Percentiles rank a stretch among this genome's conserved stretches.
These are phyloP conservation scores for Nicotiana paniculata DNA, from an alignment of 257 asterid species.

Conservation along the genomic window DNA sequence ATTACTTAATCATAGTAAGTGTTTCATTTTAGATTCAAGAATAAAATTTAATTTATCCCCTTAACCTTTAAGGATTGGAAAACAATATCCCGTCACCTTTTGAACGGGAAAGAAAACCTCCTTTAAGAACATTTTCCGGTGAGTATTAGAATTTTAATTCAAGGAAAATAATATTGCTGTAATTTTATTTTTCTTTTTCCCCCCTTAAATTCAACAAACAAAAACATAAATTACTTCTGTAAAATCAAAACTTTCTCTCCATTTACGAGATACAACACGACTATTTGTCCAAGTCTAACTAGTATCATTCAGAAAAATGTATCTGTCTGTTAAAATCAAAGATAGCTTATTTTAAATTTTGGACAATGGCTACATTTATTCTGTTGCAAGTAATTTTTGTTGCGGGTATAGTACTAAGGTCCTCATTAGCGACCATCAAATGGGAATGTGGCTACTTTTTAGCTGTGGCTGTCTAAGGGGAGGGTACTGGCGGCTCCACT, in stretches of 20 bases:
- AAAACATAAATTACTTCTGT: neutral
- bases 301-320: neutral
- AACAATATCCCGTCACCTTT: neutral
- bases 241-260: neutral
- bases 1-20: no score
- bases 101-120: neutral
- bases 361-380: neutral
- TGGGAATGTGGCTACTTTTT: no score
- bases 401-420: no score
- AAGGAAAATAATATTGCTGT: neutral
- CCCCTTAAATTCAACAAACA: no score
- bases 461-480: no score
- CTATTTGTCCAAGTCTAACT: neutral
- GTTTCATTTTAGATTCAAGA: no score
- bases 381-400: neutral
- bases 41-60: neutral
- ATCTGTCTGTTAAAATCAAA: neutral
- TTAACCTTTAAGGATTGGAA: neutral
- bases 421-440: no score
- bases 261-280: neutral
- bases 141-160: neutral
- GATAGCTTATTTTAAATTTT: neutral
- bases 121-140: neutral
- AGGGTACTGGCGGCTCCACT: no score
- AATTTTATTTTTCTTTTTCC: no score